Percentiles rank a stretch among this genome's conserved stretches.
These are phyloP conservation scores for Ophiorrhiza pumila DNA, from an alignment of 257 asterid genomes.

Conservation along the genomic window DNA sequence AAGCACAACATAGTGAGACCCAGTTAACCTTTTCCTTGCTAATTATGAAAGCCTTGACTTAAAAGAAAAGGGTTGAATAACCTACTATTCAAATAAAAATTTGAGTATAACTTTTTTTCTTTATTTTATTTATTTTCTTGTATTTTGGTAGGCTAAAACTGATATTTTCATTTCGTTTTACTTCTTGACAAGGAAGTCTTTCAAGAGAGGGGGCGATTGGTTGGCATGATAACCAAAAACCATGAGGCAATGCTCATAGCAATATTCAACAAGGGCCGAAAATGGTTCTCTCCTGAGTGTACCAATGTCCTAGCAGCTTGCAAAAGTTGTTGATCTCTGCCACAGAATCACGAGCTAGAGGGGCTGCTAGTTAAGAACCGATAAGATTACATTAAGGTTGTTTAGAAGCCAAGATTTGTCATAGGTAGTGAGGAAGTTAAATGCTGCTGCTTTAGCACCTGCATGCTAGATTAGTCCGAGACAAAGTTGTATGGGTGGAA, in stretches of 20 bases:
- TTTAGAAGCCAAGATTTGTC: not conserved
- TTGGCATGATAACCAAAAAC: not conserved
- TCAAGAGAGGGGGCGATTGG: not conserved
- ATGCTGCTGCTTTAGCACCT: not conserved
- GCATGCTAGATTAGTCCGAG: not conserved
- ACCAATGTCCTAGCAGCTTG: not conserved
- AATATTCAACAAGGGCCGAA: not conserved
- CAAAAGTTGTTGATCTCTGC: not conserved
- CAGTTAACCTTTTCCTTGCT: not conserved
- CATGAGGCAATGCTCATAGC: not conserved
- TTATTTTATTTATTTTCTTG: not conserved
- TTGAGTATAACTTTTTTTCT: not conserved
- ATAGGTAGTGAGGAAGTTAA: not conserved
- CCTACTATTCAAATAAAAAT: not conserved
- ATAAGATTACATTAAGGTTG: no score
- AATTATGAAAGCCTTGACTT: not conserved
- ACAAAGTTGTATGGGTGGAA: not conserved
- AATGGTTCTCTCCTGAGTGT: not conserved
- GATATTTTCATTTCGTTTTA: no score
- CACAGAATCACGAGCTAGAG: not conserved
- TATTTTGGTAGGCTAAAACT: no score
- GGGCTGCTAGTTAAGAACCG: not conserved
- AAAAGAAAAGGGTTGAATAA: not conserved
- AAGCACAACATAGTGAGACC: not conserved
- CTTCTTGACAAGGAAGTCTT: not conserved